Base-by-base conservation (phyloP, 257 asterid genomes). In the Solanum raphanifolium region DNA sequence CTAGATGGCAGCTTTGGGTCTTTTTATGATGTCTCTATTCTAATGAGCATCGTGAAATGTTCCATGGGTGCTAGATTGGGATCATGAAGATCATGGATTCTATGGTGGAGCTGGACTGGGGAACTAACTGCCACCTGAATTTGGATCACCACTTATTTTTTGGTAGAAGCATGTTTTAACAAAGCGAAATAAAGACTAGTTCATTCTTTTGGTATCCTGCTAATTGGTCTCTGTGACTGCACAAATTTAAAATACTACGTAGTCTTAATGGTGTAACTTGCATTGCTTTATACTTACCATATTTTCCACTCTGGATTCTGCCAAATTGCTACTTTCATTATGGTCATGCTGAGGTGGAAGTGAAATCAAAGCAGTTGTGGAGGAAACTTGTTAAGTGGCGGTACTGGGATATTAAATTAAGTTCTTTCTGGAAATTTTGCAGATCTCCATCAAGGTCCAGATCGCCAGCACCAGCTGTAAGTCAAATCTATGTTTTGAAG, bases 371-470 rank as follows among this genome's bases (percentile, higher is more conserved):
- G 97, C 93, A 93, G 94, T 93, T 95, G 98, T 95, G 98, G 98
- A 93, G 93, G 93, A 93, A 93, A 92, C 91, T 93, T 91, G 92
- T 91, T 94, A 90, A 94, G 95, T 92, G 95, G 96, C 92, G 90
- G 93, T 68, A 88, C 92, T 94, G 96, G 99, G 89, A 58, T 93
- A 90, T 97, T 97, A 96, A 97, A 95, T 89, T 96, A 92, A 94
- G 93, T 96, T 97, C 89, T 96, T 96, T 94, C 93, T 97, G 98
- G 95, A 96, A 94, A 94, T 95, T 96, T 95, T 97, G 99, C 99
- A 97, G 99, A 97, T 97, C 99, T 91, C 95, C 94, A 60, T 93
- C 99, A 92, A 97, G 98, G 94, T 95, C 99, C 93, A 92, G 94
- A 91, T 97, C 99, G 85, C 99, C 98, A 5, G 90, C 88, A 83